phyloP scores from a whole-genome alignment of 2,329 filamentous ascomycete species.

The Cladosporium sp. region DNA sequence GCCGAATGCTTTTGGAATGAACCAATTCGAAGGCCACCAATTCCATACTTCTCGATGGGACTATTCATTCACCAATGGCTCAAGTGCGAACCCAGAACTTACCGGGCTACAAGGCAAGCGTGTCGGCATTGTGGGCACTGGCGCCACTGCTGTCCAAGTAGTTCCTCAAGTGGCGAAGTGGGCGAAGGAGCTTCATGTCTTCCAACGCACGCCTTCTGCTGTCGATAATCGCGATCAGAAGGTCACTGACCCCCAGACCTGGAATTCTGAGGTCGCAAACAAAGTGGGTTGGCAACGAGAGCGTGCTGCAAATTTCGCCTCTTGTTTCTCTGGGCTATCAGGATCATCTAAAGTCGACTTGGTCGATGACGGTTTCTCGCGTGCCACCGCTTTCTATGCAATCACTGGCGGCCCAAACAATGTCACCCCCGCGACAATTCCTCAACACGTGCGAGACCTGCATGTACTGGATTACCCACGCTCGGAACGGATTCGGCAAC shows the following conservation, averaged over 20 bases:
- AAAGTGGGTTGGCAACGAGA: conserved; percentile 48
- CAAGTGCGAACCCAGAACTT: too few species aligned
- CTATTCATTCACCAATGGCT: too few species aligned
- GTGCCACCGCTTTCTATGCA: too few species aligned
- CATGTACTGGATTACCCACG: too few species aligned
- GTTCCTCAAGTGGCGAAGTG: conserved; percentile 38
- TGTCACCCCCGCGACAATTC: too few species aligned
- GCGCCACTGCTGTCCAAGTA: conserved; percentile 76
- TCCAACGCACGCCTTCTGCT: conserved; percentile 48
- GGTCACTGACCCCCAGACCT: conserved; percentile 40
- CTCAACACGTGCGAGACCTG: too few species aligned
- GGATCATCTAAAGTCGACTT: conserved; percentile 30
- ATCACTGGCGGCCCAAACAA: too few species aligned
- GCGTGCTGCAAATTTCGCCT: conserved; percentile 43
- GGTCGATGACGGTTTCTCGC: too few species aligned
- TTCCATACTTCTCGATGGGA: conserved; percentile 63
- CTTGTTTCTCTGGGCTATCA: conserved; percentile 19
- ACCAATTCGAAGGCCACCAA: conserved; percentile 66
- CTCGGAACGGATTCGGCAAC: conserved; percentile 45
- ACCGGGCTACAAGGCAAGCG: conserved; percentile 71
- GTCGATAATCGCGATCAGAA: conserved; percentile 35
- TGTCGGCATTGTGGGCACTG: conserved; percentile 71
- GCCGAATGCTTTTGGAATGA: conserved; percentile 55
- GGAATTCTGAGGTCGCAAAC: conserved; percentile 31
- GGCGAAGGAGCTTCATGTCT: conserved; percentile 36